Evolutionary conservation across 1,284 basidiomycete species (phyloP).

Genomic region (Ganoderma sinense): DNA sequence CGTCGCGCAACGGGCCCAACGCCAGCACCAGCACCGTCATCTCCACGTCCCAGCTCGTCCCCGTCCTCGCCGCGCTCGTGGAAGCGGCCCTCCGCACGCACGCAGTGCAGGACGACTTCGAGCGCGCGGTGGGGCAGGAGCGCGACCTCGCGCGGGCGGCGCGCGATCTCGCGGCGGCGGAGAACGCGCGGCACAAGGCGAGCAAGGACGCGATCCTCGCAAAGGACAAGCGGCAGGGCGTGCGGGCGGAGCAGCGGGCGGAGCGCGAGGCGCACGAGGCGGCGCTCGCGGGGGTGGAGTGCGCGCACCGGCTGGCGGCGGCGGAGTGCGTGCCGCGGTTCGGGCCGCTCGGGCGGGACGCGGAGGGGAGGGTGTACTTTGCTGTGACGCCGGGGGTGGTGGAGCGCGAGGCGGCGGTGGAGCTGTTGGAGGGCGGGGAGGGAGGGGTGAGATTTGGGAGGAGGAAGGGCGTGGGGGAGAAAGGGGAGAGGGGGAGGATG

Average conservation of each 20-base stretch:
- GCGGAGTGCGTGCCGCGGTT: slow-evolving; percentile 42
- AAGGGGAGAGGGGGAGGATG: slow-evolving; percentile 55
- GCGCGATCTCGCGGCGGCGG: slow-evolving; percentile 53
- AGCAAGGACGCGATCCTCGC: slow-evolving; percentile 3
- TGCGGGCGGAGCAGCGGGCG: slow-evolving; percentile 15
- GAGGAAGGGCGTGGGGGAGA: slow-evolving; percentile 48
- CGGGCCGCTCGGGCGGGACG: slow-evolving; percentile 44
- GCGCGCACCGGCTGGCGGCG: slow-evolving; percentile 38
- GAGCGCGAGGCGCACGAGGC: slow-evolving; percentile 39
- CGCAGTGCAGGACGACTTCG: slow-evolving; percentile 63
- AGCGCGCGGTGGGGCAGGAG: slow-evolving; percentile 57
- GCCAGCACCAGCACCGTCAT: slow-evolving; percentile 44
- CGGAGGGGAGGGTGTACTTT: slow-evolving; percentile 47
- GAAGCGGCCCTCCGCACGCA: slow-evolving; percentile 55
- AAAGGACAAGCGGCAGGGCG: slow-evolving; percentile 12
- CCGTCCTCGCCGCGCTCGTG: slow-evolving; percentile 65
- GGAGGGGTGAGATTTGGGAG: slow-evolving; percentile 38
- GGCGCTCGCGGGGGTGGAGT: slow-evolving; percentile 40
- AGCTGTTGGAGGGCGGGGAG: slow-evolving; percentile 39
- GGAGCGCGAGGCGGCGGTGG: slow-evolving; percentile 42
- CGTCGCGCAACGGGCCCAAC: slow-evolving; percentile 24
- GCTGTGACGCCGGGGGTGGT: slow-evolving; percentile 40
- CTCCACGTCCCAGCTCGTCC: slow-evolving; percentile 68
- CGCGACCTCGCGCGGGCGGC: slow-evolving; percentile 60
- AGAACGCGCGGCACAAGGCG: slow-evolving; percentile 54